Percentiles rank a stretch among this genome's conserved stretches.
Conservation (phyloP, 1,284 basidiomycete genomes). For the Leccinum fuscescens region DNA sequence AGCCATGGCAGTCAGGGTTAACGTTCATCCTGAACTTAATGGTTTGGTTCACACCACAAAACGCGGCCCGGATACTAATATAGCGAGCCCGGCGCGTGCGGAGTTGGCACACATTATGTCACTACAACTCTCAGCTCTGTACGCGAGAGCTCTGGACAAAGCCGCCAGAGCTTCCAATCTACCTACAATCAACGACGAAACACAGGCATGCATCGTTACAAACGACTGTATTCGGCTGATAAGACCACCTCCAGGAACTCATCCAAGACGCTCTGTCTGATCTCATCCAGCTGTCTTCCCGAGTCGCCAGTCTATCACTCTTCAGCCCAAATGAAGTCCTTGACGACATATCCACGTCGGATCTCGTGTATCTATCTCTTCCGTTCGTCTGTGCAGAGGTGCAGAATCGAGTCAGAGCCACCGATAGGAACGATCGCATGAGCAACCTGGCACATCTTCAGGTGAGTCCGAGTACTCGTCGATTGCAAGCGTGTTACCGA, state of each 20-base stretch:
- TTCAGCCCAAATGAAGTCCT: constrained; percentile 86
- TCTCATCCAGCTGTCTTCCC: constrained; percentile 48
- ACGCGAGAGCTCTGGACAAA: constrained; percentile 41
- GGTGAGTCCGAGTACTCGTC: constrained; percentile 43
- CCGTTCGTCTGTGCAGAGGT: constrained; percentile 74
- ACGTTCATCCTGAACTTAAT: constrained; percentile 10
- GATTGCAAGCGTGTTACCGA: constrained; percentile 22
- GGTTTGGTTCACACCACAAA: not conserved
- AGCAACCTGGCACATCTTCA: constrained; percentile 54
- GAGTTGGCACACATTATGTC: constrained; percentile 26
- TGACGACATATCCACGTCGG: constrained; percentile 80
- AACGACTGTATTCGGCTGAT: constrained; percentile 12
- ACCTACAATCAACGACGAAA: constrained; percentile 47
- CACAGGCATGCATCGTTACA: constrained; percentile 41
- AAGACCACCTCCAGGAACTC: constrained; percentile 46
- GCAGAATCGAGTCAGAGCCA: constrained; percentile 62
- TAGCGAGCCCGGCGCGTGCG: not conserved
- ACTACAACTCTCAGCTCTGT: constrained; percentile 43
- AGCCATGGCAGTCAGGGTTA: not conserved
- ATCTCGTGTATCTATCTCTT: constrained; percentile 79
- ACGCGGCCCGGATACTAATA: constrained; percentile 12
- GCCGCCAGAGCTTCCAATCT: constrained; percentile 45
- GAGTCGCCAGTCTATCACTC: constrained; percentile 61
- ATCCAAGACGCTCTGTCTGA: constrained; percentile 53
- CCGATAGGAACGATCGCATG: constrained; percentile 59